A percentile compares a stretch with the other conserved stretches of the same genome.
phyloP scores from a whole-genome alignment of 2,329 filamentous ascomycete species.

The Orbilia brochopaga region DNA sequence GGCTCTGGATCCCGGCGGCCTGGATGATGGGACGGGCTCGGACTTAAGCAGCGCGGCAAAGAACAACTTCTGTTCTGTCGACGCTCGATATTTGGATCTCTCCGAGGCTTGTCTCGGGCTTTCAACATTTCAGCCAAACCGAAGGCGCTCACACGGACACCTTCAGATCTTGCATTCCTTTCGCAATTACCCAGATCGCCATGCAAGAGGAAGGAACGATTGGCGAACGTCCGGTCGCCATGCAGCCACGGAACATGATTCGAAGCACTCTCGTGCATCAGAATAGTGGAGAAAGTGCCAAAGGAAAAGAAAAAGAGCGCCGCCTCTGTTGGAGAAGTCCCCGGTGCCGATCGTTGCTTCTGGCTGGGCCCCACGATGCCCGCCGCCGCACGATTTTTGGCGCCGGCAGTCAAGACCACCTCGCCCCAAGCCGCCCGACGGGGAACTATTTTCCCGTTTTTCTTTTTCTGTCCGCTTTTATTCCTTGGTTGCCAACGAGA shows the following conservation, averaged over 20 bases:
- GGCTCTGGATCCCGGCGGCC: slow-evolving; percentile 42
- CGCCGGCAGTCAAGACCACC: slow-evolving; percentile 38
- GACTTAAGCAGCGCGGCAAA: slow-evolving; percentile 46
- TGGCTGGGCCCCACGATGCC: slow-evolving; percentile 37
- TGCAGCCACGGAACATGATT: slow-evolving; percentile 51
- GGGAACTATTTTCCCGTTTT: neutral
- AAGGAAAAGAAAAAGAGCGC: slow-evolving; percentile 43
- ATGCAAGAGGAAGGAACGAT: slow-evolving; percentile 50
- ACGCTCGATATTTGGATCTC: slow-evolving; percentile 46
- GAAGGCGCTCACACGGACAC: neutral
- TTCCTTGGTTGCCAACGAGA: slow-evolving; percentile 2
- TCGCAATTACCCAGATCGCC: slow-evolving; percentile 50
- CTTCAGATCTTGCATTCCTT: slow-evolving; percentile 48
- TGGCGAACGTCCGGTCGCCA: slow-evolving; percentile 49
- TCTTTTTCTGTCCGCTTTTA: slow-evolving; percentile 4
- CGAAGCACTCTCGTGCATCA: slow-evolving; percentile 51
- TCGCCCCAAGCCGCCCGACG: slow-evolving; percentile 24
- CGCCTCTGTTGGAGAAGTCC: slow-evolving; percentile 32
- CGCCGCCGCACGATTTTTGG: slow-evolving; percentile 49
- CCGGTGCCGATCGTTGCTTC: slow-evolving; percentile 46
- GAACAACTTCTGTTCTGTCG: slow-evolving; percentile 44
- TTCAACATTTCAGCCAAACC: neutral
- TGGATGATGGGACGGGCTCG: slow-evolving; percentile 47
- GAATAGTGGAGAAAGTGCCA: slow-evolving; percentile 46
- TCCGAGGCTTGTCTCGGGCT: slow-evolving; percentile 38